Percentiles rank a stretch among this genome's conserved stretches.
Evolutionary conservation across 805 yeast species (phyloP).

Genomic region (Hanseniaspora thailandica): DNA sequence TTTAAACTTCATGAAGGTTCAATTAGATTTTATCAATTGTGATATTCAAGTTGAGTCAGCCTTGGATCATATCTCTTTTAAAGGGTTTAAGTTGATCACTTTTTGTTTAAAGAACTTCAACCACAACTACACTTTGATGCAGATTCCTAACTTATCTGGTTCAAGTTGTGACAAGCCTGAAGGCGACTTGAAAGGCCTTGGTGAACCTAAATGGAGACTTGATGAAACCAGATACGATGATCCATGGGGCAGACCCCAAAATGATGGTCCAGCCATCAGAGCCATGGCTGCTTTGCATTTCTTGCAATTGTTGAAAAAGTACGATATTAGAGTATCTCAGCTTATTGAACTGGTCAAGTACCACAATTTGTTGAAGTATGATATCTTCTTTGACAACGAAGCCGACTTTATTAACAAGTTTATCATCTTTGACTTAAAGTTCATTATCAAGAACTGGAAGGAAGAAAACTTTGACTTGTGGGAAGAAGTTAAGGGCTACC

Average conservation of each 20-base stretch:
- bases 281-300: slow-evolving; percentile 51
- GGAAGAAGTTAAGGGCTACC: slow-evolving; percentile 74
- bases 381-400: slow-evolving; percentile 21
- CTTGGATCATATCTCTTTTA: slow-evolving; percentile 12
- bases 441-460: slow-evolving; percentile 51
- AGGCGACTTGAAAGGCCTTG: slow-evolving; percentile 45
- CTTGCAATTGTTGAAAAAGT: slow-evolving; percentile 33
- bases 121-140: slow-evolving; percentile 49
- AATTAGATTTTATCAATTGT: slow-evolving; percentile 25
- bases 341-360: slow-evolving; percentile 22
- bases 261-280: slow-evolving; percentile 87
- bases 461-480: slow-evolving; percentile 71
- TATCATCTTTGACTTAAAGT: slow-evolving; percentile 59
- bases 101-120: slow-evolving; percentile 51
- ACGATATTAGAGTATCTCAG: slow-evolving; percentile 23
- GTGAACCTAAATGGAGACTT: slow-evolving; percentile 79
- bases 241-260: slow-evolving; percentile 90
- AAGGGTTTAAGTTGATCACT: slow-evolving; percentile 21
- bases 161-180: slow-evolving; percentile 29
- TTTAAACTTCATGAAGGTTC: slow-evolving; percentile 38
- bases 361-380: neutral
- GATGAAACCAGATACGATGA: slow-evolving; percentile 51
- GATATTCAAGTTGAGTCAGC: slow-evolving; percentile 19
- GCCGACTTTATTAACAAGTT: slow-evolving; percentile 40
- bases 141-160: slow-evolving; percentile 61